phyloP scores from a whole-genome alignment of 2,329 filamentous ascomycete genomes.

The Fusarium vanettenii region DNA sequence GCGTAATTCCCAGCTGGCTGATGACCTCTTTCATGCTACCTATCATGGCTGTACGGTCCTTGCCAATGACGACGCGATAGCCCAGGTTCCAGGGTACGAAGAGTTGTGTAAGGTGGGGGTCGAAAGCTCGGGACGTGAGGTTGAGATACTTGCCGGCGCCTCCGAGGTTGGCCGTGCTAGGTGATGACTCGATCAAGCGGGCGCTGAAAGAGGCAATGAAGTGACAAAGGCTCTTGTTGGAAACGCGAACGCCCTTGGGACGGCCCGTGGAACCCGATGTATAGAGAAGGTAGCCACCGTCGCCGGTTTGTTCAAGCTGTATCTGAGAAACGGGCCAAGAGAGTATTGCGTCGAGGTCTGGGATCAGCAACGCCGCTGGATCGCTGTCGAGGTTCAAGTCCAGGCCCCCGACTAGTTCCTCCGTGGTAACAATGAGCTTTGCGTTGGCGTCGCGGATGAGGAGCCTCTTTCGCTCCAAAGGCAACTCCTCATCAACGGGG shows the following conservation, averaged over 20 bases:
- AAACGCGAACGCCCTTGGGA: conserved; percentile 20
- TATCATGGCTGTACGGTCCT: conserved; percentile 13
- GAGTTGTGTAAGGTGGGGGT: conserved; percentile 23
- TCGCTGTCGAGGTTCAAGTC: background rate
- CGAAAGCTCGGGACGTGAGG: conserved; percentile 20
- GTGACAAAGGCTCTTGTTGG: conserved; percentile 15
- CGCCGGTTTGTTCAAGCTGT: background rate
- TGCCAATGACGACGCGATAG: conserved; percentile 1
- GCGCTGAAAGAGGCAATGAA: conserved; percentile 16
- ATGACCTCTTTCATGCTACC: conserved; percentile 10
- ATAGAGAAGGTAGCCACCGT: conserved; percentile 26
- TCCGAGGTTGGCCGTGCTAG: background rate
- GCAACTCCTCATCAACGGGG: conserved; percentile 6
- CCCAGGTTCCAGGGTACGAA: conserved; percentile 20
- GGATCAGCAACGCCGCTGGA: accelerated
- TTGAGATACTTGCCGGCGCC: conserved; percentile 25
- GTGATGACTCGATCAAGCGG: background rate
- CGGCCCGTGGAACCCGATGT: conserved; percentile 24
- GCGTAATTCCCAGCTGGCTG: conserved; percentile 6
- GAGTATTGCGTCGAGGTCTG: accelerated
- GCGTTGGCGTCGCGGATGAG: conserved; percentile 17
- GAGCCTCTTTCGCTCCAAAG: conserved; percentile 12
- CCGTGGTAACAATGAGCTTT: conserved; percentile 5
- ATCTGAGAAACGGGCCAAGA: background rate
- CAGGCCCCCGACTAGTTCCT: background rate